phyloP scores from a whole-genome alignment of 257 asterid genomes.

The Forsythia viridissima region DNA sequence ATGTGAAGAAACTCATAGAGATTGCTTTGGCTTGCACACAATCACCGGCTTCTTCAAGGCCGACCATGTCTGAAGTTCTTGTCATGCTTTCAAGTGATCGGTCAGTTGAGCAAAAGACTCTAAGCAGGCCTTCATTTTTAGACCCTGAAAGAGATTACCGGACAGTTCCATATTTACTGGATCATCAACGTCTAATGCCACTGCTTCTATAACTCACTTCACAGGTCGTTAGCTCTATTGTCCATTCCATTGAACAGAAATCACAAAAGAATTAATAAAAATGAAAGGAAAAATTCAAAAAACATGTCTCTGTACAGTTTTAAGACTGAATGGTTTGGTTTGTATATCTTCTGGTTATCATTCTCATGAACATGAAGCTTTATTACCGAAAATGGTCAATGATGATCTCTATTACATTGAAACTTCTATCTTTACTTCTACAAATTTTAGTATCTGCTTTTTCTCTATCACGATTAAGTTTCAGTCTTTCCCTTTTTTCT shows the following conservation, averaged over 20 bases:
- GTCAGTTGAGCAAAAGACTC: conserved; percentile 29
- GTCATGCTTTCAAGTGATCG: conserved; percentile 61
- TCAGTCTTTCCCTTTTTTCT: no score
- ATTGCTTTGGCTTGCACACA: conserved; percentile 72
- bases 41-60: conserved; percentile 66
- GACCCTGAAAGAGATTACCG: conserved; percentile 27
- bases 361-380: neutral
- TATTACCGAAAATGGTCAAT: neutral
- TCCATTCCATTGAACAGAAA: neutral
- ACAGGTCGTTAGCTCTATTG: conserved; percentile 53
- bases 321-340: neutral
- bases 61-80: conserved; percentile 76
- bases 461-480: no score
- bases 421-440: neutral
- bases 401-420: neutral
- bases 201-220: conserved; percentile 54
- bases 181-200: conserved; percentile 50
- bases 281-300: neutral
- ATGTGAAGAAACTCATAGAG: conserved; percentile 65
- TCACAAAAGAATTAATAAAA: neutral
- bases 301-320: neutral
- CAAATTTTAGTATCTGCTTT: neutral
- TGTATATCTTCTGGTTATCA: neutral
- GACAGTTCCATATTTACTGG: conserved; percentile 27
- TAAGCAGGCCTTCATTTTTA: conserved; percentile 37